Evolutionary conservation across 306 rosid genomes (phyloP), one percentile per base, ranked within the genome.

Genomic region (Delonix regia): DNA sequence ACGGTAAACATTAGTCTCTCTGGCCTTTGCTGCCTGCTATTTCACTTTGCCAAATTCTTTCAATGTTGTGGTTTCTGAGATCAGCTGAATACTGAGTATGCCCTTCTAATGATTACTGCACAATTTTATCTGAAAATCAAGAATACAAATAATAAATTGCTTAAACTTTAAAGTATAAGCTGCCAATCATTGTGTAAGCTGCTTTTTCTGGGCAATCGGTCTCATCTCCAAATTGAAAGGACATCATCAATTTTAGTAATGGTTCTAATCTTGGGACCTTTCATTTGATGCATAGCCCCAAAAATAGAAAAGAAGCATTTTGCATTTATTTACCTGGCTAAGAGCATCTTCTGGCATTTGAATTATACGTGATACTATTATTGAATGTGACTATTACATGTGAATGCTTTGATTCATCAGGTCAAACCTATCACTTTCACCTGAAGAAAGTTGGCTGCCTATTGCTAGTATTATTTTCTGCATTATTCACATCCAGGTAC

Each of bases 391-490:
- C 16, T 74, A 65, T 34, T 18, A 28, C 9, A 69, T 56, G 64
- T 25, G 70, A 75, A 49, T 77, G 63, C 74, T 19, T 1, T 56
- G 47, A 34, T 82, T 80, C 75, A 57, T 76, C 79, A 95, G 98
- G 87, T 80, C 98, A 51, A 95, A 93, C 83, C 84, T 95, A 80
- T 88, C 91, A 1, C 33, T 93, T 63, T 93, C 97, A 0, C 96
- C 97, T 2, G 97, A 95, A 73, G 99, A 95, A 61, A 92, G 97
- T 71, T 95, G 98, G 99, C 87, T 92, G 78, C 98, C 99, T 36
- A 87, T 95, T 73, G 94, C 90, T 62, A 91, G 99, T 90, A 91
- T 95, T 71, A 61, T 95, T 34, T 86, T 90, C 85, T 85, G 99
- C 92, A 83, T 93, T 15, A 74, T 90, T 86, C 99, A 95, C 70